Evolutionary conservation across 2,329 filamentous ascomycete genomes (phyloP).

Genomic region (Torrubiellomyces zombiae): DNA sequence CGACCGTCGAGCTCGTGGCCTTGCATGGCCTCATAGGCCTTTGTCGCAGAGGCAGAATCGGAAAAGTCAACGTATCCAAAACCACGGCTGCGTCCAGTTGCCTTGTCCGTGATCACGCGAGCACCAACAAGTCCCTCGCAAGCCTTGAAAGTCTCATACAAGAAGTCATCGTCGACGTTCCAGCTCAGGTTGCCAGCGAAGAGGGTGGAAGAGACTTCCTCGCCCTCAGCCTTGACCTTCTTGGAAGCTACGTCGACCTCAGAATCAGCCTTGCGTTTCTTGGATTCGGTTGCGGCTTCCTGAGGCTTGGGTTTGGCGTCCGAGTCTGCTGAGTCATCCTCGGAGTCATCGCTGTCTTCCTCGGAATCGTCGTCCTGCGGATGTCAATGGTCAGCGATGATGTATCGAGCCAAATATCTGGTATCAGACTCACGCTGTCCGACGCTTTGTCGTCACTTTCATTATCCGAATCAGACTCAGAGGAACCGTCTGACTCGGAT

Average conservation of each 20-base stretch:
- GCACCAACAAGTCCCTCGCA: conserved; percentile 57
- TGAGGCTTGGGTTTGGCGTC: conserved; percentile 16
- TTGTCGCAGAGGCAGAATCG: conserved; percentile 47
- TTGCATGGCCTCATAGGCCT: conserved; percentile 60
- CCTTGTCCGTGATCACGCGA: conserved; percentile 71
- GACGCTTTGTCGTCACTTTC: conserved; percentile 9
- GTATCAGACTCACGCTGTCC: no score
- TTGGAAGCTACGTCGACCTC: conserved; percentile 36
- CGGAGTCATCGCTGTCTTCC: conserved; percentile 16
- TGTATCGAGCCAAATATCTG: no score
- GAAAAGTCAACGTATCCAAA: conserved; percentile 89
- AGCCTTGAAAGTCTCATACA: conserved; percentile 65
- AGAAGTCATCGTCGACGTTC: conserved; percentile 72
- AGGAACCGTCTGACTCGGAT: conserved; percentile 16
- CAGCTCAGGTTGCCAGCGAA: conserved; percentile 86
- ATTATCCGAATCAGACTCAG: conserved; percentile 17
- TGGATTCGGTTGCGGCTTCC: conserved; percentile 22
- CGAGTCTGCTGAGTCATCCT: conserved; percentile 18
- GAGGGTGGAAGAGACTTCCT: conserved; percentile 43
- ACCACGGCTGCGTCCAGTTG: conserved; percentile 68
- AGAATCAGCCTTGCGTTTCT: conserved; percentile 33
- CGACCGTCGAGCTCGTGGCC: conserved; percentile 60
- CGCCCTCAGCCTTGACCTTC: conserved; percentile 47
- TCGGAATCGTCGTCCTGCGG: conserved; percentile 15
- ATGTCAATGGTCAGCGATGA: no score